A percentile compares a stretch with the other conserved stretches of the same genome.
Evolutionary conservation across 148 eudicot genomes (phyloP).

Genomic region (Cornus florida): DNA sequence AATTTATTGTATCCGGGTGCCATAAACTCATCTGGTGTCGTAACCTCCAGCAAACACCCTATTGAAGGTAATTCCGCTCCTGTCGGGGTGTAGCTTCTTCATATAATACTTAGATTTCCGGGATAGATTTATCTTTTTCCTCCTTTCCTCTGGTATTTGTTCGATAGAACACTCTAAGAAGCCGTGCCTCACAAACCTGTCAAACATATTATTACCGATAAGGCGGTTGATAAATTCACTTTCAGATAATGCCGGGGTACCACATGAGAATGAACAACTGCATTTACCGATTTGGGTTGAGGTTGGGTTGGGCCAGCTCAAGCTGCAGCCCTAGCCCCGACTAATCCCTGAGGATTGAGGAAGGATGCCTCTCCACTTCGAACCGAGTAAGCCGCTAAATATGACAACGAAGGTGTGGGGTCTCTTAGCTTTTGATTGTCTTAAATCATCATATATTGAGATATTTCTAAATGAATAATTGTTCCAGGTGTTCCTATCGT

Average conservation of each 20-base stretch:
- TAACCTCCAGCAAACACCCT: constrained; percentile 12
- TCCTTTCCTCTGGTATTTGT: constrained; percentile 66
- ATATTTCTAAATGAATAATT: too few relatives aligned
- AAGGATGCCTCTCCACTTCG: too few relatives aligned
- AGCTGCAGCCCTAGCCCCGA: too few relatives aligned
- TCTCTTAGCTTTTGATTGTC: too few relatives aligned
- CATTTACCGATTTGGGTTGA: too few relatives aligned
- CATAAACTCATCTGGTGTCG: not conserved
- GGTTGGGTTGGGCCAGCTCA: too few relatives aligned
- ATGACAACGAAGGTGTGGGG: too few relatives aligned
- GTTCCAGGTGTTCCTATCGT: too few relatives aligned
- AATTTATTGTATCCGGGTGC: not conserved
- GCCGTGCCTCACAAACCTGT: constrained; percentile 95
- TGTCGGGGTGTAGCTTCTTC: constrained; percentile 76
- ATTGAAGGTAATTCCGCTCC: constrained; percentile 57
- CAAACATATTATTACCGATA: not conserved
- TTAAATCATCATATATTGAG: too few relatives aligned
- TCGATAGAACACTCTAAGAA: constrained; percentile 83
- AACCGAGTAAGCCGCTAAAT: too few relatives aligned
- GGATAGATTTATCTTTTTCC: constrained; percentile 68
- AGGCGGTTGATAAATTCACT: too few relatives aligned
- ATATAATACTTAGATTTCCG: constrained; percentile 91
- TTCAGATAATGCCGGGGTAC: not conserved
- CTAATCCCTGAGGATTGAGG: too few relatives aligned
- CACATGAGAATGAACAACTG: not conserved